Base-by-base conservation (phyloP, 768 basidiomycete species). In the Leucocoprinus sp. region DNA sequence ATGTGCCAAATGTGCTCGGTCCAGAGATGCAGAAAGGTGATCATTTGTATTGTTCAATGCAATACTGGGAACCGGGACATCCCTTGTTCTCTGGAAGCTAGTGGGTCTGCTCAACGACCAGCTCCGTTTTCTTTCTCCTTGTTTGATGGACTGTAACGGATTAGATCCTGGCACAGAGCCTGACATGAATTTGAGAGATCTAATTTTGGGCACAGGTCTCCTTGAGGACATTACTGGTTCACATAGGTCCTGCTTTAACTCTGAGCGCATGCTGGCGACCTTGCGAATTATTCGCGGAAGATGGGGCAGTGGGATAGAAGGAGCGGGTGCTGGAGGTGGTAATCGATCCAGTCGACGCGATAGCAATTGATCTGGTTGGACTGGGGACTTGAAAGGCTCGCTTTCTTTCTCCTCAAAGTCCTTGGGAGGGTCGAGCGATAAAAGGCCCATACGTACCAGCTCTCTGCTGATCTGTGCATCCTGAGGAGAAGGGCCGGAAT, bases 241-340 rank as follows among this genome's bases (percentile, higher is more conserved):
- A 11, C 33, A 36, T 18, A 37, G 45, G 27, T 33, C 24, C 40
- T 50, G 54, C 46, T 52, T 53, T 4, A 51, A 43, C 11, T 57
- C 59, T 15, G 55, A 54, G 52, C 58, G 59, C 63, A 65, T 64
- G 44, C 64, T 67, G 2, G 61, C 62, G n/a, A 64, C 62, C 42
- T 67, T 67, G 21, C 65, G 58, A 41, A 67, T 64, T 24, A 63
- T 60, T 27, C 54, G 60, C n/a, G 62, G 63, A 37, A 59, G 55
- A 21, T 58, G 50, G 27, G 35, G 34, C 37, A 41, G 28, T 7
- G 44, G 38, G 14, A 34, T 37, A 15, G 43, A 46, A 29, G 42
- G n/a, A 21, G 44, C 48, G 33, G 46, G 40, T 5, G 29, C 28
- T 15, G 28, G 43, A 8, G 47, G 29, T 21, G 42, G 29, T n/a